phyloP scores from a whole-genome alignment of 1,284 basidiomycete genomes.

The Cryptococcus floricola region DNA sequence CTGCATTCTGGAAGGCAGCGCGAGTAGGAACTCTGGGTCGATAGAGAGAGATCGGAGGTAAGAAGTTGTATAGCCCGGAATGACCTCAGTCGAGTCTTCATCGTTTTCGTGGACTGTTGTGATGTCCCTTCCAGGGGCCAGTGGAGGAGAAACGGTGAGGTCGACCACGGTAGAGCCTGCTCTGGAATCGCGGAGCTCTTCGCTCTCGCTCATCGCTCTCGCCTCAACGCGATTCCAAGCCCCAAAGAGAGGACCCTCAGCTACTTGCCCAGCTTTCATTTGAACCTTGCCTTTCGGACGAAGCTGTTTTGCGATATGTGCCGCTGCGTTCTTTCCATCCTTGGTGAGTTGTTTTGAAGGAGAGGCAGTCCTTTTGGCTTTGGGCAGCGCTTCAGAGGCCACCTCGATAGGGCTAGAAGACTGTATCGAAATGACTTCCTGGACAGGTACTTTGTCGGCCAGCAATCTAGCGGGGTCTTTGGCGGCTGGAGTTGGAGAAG shows the following conservation, averaged over 20 bases:
- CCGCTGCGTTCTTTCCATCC: conserved; percentile 26
- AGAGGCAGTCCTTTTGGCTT: conserved; percentile 6
- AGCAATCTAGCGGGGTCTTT: background rate
- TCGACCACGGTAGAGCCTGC: conserved; percentile 12
- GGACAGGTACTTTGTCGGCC: background rate
- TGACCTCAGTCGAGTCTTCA: background rate
- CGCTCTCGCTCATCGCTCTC: background rate
- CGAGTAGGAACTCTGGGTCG: conserved; percentile 65
- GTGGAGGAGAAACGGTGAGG: conserved; percentile 4
- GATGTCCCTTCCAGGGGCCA: background rate
- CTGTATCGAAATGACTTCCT: background rate
- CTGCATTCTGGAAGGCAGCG: conserved; percentile 66
- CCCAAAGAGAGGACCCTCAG: conserved; percentile 33
- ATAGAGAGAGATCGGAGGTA: conserved; percentile 63
- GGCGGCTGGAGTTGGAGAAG: background rate
- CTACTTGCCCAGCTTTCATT: conserved; percentile 29
- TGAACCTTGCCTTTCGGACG: conserved; percentile 43
- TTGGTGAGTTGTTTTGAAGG: conserved; percentile 4
- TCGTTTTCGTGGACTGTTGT: conserved; percentile 1
- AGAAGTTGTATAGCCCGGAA: conserved; percentile 36
- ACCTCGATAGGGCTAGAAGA: background rate
- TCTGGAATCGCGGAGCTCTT: background rate
- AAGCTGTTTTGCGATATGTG: conserved; percentile 42
- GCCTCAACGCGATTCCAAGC: conserved; percentile 29
- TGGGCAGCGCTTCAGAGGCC: background rate